Percentiles rank a stretch among this genome's conserved stretches.
phyloP scores from a whole-genome alignment of 495 filamentous ascomycete species.

The Penicillium robsamsonii region DNA sequence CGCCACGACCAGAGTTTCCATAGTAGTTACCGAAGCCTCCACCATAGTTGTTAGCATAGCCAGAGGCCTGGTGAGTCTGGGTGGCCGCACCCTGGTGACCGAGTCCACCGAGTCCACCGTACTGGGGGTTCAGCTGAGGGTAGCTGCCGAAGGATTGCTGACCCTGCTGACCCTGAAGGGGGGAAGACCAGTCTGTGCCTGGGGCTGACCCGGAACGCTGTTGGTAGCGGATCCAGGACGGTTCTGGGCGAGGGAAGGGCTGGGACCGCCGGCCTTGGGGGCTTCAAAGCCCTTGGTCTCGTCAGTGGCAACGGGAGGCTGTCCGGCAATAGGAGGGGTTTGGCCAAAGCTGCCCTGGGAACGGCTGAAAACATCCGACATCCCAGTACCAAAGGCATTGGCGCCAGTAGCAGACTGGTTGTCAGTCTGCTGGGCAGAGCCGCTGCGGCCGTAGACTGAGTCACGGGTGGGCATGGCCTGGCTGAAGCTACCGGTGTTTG shows the following conservation, averaged over 20 bases:
- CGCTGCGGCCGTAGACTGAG: conserved; percentile 74
- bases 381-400: conserved; percentile 63
- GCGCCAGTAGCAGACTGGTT: conserved; percentile 57
- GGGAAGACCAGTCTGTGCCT: conserved; percentile 60
- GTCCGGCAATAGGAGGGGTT: conserved; percentile 63
- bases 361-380: conserved; percentile 78
- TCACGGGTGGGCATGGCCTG: conserved; percentile 65
- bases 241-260: conserved; percentile 74
- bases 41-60: conserved; percentile 56
- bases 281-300: conserved; percentile 80
- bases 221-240: conserved; percentile 86
- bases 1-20: conserved; percentile 33
- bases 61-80: conserved; percentile 62
- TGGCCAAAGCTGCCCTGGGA: conserved; percentile 66
- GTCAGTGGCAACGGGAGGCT: conserved; percentile 56
- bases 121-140: conserved; percentile 71
- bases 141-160: conserved; percentile 72
- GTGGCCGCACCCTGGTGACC: conserved; percentile 58
- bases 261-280: conserved; percentile 73
- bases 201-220: conserved; percentile 60
- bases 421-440: conserved; percentile 69
- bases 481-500: conserved; percentile 66
- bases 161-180: conserved; percentile 71
- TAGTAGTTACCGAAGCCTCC: conserved; percentile 74
- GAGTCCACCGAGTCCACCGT: conserved; percentile 68